These are phyloP conservation scores for Carpinus viminea DNA, from an alignment of 306 rosid genomes.

Conservation along the genomic window DNA sequence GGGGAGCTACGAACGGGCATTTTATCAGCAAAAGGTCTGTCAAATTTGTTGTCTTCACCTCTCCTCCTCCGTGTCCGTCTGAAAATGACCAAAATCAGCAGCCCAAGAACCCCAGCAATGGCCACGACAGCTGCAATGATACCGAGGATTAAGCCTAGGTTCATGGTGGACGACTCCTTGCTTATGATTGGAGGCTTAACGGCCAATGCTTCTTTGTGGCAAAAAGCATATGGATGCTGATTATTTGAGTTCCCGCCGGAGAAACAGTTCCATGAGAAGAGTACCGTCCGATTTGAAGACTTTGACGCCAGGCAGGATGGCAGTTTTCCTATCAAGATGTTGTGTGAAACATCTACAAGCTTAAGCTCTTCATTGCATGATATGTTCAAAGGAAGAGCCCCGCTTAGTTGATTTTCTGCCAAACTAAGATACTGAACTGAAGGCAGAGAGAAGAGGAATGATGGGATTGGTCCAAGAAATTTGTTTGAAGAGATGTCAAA, in stretches of 20 bases:
- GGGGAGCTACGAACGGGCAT: slow-evolving; percentile 31
- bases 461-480: slow-evolving; percentile 60
- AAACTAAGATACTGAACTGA: slow-evolving; percentile 58
- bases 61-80: slow-evolving; percentile 40
- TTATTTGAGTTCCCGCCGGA: slow-evolving; percentile 35
- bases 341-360: slow-evolving; percentile 71
- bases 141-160: slow-evolving; percentile 49
- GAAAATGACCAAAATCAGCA: slow-evolving; percentile 44
- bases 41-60: slow-evolving; percentile 14
- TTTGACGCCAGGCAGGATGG: slow-evolving; percentile 68
- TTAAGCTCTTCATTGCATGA: slow-evolving; percentile 51
- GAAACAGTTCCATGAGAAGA: slow-evolving; percentile 74
- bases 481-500: slow-evolving; percentile 70
- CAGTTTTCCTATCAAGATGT: slow-evolving; percentile 64
- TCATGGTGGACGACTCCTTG: slow-evolving; percentile 26
- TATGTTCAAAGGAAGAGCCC: slow-evolving; percentile 49
- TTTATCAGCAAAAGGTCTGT: slow-evolving; percentile 46
- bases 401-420: slow-evolving; percentile 62
- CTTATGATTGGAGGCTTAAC: slow-evolving; percentile 51
- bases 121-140: slow-evolving; percentile 57
- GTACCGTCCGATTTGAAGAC: slow-evolving; percentile 45
- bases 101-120: slow-evolving; percentile 39
- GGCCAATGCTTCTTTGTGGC: slow-evolving; percentile 61
- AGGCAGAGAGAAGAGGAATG: slow-evolving; percentile 72
- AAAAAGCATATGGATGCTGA: slow-evolving; percentile 53